Conservation (phyloP, 2,329 filamentous ascomycete genomes). For the Chrysosporium queenslandicum region DNA sequence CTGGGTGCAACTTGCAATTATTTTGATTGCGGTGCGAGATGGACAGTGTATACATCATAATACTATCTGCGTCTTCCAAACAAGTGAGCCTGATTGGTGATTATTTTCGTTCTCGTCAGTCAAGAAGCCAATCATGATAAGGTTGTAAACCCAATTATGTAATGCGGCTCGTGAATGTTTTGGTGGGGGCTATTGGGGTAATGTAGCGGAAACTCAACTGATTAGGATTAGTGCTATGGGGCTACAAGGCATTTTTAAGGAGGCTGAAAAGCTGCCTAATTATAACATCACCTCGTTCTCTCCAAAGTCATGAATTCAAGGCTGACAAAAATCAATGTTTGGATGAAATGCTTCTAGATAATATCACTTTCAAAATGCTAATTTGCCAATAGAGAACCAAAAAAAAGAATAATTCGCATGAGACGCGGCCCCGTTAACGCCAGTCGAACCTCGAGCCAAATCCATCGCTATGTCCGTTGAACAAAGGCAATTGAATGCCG, state of each 20-base stretch:
- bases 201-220: background rate
- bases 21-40: too few species aligned
- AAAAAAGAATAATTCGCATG: background rate
- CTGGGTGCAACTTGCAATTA: too few species aligned
- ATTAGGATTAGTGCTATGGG: background rate
- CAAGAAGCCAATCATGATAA: too few species aligned
- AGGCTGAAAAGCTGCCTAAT: conserved; percentile 7
- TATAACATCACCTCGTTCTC: background rate
- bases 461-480: conserved; percentile 5
- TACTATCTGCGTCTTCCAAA: too few species aligned
- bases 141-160: background rate
- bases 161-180: background rate
- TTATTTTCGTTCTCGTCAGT: too few species aligned
- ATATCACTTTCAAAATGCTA: background rate
- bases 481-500: background rate
- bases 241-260: background rate
- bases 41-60: too few species aligned
- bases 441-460: background rate
- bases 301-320: background rate
- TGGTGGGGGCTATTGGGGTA: too few species aligned
- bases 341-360: background rate
- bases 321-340: background rate
- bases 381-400: background rate
- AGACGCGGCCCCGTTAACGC: too few species aligned
- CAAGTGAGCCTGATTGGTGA: too few species aligned